These are phyloP conservation scores for Margaritispora aquatica DNA, from an alignment of 495 filamentous ascomycete genomes.

Conservation along the genomic window DNA sequence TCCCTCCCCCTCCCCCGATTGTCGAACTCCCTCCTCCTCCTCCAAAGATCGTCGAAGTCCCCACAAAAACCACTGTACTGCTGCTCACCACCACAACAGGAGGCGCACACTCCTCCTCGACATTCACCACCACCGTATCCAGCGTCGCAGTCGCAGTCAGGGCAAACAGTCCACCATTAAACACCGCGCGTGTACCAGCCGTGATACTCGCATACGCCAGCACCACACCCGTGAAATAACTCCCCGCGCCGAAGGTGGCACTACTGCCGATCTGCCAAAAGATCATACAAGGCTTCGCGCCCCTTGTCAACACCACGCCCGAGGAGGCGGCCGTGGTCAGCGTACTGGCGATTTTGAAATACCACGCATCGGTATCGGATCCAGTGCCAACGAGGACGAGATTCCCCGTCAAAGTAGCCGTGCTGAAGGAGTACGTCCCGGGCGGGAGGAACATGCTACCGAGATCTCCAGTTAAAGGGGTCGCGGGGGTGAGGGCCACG, in stretches of 20 bases:
- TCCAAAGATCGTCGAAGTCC: not conserved
- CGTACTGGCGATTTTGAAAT: conserved; percentile 15
- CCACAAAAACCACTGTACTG: not conserved
- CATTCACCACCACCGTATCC: not conserved
- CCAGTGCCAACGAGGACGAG: conserved; percentile 9
- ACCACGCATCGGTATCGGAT: conserved; percentile 6
- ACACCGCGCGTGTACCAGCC: not conserved
- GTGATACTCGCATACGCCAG: conserved; percentile 11
- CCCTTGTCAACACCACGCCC: conserved; percentile 5
- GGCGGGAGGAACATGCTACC: conserved; percentile 6
- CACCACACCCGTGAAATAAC: conserved; percentile 9
- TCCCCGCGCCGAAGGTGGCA: conserved; percentile 7
- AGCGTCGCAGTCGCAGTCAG: conserved; percentile 9
- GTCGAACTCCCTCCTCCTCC: not conserved
- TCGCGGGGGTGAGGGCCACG: not conserved
- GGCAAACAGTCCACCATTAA: conserved; percentile 10
- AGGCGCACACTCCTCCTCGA: not conserved
- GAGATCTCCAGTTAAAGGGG: conserved; percentile 7
- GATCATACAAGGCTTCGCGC: conserved; percentile 18
- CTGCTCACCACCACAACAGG: not conserved
- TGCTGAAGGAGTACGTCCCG: conserved; percentile 14
- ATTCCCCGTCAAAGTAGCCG: not conserved
- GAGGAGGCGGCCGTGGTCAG: conserved; percentile 1
- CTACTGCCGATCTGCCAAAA: conserved; percentile 14
- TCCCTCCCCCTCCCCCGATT: too few species aligned